Evolutionary conservation across 169 alveolate species (phyloP).

Genomic region (Plasmodium coatneyi): DNA sequence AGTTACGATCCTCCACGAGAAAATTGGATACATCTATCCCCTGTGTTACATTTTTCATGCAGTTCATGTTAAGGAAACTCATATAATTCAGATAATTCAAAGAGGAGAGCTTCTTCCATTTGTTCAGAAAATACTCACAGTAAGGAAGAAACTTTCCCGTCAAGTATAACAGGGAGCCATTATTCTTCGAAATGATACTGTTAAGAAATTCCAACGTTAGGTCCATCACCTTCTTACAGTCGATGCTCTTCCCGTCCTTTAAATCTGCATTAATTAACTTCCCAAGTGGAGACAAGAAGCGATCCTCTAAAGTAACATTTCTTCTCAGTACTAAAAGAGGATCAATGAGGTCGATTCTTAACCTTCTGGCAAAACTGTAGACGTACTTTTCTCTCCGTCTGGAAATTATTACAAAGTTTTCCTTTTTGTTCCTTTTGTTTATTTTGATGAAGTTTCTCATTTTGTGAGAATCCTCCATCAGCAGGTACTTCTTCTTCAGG

Average conservation of each 20-base stretch:
- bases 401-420: constrained; percentile 37
- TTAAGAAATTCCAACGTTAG: constrained; percentile 45
- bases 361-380: constrained; percentile 7
- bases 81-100: constrained; percentile 35
- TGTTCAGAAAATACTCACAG: constrained; percentile 14
- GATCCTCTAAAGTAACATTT: constrained; percentile 9
- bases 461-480: constrained; percentile 25
- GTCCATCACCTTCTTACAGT: constrained; percentile 27
- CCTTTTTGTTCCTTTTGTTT: constrained; percentile 40
- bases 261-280: constrained; percentile 24
- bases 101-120: constrained; percentile 30
- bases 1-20: constrained; percentile 18
- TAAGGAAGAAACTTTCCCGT: neutral
- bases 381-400: neutral
- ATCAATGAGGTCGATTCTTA: constrained; percentile 57
- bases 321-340: constrained; percentile 22
- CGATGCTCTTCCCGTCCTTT: constrained; percentile 16
- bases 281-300: constrained; percentile 51
- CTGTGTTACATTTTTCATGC: constrained; percentile 5
- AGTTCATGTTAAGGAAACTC: constrained; percentile 29
- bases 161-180: constrained; percentile 56
- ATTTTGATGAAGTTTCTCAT: constrained; percentile 66
- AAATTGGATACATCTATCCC: neutral
- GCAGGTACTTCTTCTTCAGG: constrained; percentile 10
- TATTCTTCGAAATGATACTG: constrained; percentile 47